Base-by-base conservation (phyloP, 2,329 filamentous ascomycete genomes). In the Aspergillus sp. region DNA sequence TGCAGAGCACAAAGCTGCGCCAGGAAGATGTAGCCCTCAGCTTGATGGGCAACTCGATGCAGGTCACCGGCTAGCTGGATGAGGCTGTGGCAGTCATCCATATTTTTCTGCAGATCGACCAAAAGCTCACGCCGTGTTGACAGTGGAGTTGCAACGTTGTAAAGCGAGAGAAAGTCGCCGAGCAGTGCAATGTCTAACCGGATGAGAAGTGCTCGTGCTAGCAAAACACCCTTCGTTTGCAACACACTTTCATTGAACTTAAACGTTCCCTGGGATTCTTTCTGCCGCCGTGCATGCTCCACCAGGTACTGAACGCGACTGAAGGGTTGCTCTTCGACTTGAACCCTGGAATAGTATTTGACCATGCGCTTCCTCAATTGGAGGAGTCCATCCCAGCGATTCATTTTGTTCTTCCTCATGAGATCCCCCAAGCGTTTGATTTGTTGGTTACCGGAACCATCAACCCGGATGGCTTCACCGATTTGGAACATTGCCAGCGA, bases 1-100 rank as follows among this genome's bases (percentile, higher is more conserved):
- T 81, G 78, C 3, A 86, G 70, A 3, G 77, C 78, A 36, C 77
- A 80, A 42, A 84, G 78, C 5, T 81, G 78, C 0, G 81, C 81
- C 21, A 75, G 78, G 64, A 82, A 83, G 21, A 87, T 71, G 48
- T 82, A 75, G 0, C 78, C 82, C 65, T 87, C 82, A 0, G 80
- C 76, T 60, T 82, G 71, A 75, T 60, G 56, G n/a, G 56, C 2
- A 27, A 61, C 19, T 23, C 62, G 51, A 0, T 2, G 11, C 19
- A 55, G 53, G 11, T 8, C 27, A 1, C 11, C 58, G 0, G 84
- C 81, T 0, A 69, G 65, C 0, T 72, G 41, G 15, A 80, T 75
- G 8, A 86, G 68, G 0, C 44, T 47, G 1, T 72, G 57, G 62
- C 81, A 84, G 5, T 79, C 75, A 1, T 68, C 57, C 5, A 78